Conservation (phyloP, 352 stramenopile genomes). For the Pythium diclinum region DNA sequence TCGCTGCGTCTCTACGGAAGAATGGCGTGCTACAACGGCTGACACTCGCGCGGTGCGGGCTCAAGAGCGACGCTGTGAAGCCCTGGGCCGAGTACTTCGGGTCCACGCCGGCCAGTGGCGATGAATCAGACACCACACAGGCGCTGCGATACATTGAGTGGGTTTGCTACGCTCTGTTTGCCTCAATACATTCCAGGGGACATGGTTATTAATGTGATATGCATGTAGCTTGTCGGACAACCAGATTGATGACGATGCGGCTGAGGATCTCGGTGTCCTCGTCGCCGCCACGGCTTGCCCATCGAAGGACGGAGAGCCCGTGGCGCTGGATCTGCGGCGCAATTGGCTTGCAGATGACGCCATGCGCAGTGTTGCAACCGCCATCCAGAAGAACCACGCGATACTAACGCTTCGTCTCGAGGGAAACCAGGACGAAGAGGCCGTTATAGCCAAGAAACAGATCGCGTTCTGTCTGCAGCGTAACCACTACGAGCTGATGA, state of each 20-base stretch:
- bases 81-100: constrained; percentile 33
- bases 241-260: constrained; percentile 39
- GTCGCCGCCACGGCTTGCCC: constrained; percentile 13
- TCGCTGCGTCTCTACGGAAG: constrained; percentile 38
- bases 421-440: constrained; percentile 33
- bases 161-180: too few species aligned
- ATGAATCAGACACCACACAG: not conserved
- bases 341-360: constrained; percentile 30
- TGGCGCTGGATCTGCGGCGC: constrained; percentile 33
- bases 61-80: constrained; percentile 31
- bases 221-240: constrained; percentile 37
- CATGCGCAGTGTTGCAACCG: constrained; percentile 28
- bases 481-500: constrained; percentile 26
- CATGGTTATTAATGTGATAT: too few species aligned
- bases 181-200: too few species aligned
- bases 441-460: constrained; percentile 19
- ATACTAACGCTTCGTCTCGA: constrained; percentile 31
- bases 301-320: too few species aligned
- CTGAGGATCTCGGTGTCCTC: constrained; percentile 27
- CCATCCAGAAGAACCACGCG: constrained; percentile 24
- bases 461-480: constrained; percentile 40
- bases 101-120: too few species aligned
- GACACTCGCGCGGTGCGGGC: constrained; percentile 30
- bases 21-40: constrained; percentile 29
- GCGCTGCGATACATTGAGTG: constrained; percentile 3